Conservation (phyloP, 495 filamentous ascomycete genomes). For the Diplogelasinospora grovesii region DNA sequence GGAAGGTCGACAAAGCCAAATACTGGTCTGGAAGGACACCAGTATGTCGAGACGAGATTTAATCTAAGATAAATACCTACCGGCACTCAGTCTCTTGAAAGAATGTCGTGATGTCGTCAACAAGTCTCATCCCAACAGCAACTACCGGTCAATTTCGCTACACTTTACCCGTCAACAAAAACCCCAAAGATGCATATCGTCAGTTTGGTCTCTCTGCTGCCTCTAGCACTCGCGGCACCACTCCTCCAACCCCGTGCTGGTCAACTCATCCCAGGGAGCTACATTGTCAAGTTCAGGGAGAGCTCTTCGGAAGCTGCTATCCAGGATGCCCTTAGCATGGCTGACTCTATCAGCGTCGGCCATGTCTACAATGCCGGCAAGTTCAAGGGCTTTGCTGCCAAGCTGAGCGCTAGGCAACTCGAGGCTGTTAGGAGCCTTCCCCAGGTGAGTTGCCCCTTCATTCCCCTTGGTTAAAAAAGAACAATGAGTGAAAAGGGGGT, state of each 20-base stretch:
- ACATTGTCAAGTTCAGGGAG: conserved; percentile 51
- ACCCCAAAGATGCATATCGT: conserved; percentile 13
- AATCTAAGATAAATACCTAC: too few species aligned
- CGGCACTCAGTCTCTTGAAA: too few species aligned
- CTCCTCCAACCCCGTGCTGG: conserved; percentile 30
- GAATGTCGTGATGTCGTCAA: too few species aligned
- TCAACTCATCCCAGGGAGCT: conserved; percentile 40
- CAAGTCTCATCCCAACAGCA: background rate
- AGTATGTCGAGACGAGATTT: too few species aligned
- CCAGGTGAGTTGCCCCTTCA: conserved; percentile 21
- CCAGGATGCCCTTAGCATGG: conserved; percentile 22
- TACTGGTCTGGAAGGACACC: too few species aligned
- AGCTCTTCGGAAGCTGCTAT: conserved; percentile 30
- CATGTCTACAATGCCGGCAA: conserved; percentile 31
- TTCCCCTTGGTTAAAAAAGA: too few species aligned
- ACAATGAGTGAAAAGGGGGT: too few species aligned
- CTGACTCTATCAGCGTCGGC: conserved; percentile 25
- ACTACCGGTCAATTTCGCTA: background rate
- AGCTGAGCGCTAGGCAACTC: conserved; percentile 27
- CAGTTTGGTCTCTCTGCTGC: conserved; percentile 12
- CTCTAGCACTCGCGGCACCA: conserved; percentile 22
- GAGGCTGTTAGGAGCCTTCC: conserved; percentile 37
- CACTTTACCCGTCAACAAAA: background rate
- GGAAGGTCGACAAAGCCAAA: conserved; percentile 9
- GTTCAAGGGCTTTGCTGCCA: conserved; percentile 40